phyloP scores from a whole-genome alignment of 2,329 filamentous ascomycete species.

The Rugonectria rugulosa region DNA sequence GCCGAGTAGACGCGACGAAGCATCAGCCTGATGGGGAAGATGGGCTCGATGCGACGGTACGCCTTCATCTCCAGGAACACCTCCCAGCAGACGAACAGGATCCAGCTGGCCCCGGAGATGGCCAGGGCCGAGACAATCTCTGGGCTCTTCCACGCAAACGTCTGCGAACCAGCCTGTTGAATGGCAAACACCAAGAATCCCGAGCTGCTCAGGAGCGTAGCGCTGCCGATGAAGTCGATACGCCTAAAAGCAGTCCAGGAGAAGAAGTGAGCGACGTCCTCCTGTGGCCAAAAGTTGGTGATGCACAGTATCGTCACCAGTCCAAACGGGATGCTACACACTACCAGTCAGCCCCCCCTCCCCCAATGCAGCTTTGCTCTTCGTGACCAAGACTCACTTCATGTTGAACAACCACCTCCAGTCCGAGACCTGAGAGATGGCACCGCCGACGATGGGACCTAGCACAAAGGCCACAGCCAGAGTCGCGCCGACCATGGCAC shows the following conservation, averaged over 20 bases:
- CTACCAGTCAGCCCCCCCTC: not conserved
- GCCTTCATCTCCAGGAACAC: slow-evolving; percentile 49
- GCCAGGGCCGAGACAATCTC: slow-evolving; percentile 58
- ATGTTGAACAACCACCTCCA: slow-evolving; percentile 70
- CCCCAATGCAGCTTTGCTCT: not conserved
- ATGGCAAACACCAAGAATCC: slow-evolving; percentile 63
- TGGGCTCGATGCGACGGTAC: slow-evolving; percentile 55
- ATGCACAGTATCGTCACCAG: slow-evolving; percentile 55
- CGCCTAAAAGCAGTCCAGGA: slow-evolving; percentile 53
- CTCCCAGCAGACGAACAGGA: slow-evolving; percentile 61
- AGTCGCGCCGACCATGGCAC: slow-evolving; percentile 62
- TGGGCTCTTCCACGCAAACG: slow-evolving; percentile 59
- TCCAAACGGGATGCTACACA: slow-evolving; percentile 58
- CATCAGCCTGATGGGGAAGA: slow-evolving; percentile 62
- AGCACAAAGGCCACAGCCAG: slow-evolving; percentile 65
- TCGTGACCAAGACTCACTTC: slow-evolving; percentile 53
- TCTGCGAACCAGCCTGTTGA: slow-evolving; percentile 63
- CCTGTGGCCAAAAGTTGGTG: slow-evolving; percentile 54
- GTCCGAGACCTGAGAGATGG: slow-evolving; percentile 58
- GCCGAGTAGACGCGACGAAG: slow-evolving; percentile 58
- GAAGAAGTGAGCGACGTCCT: slow-evolving; percentile 45
- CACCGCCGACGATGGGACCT: slow-evolving; percentile 65
- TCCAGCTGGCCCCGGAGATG: slow-evolving; percentile 56
- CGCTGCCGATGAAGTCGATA: slow-evolving; percentile 61
- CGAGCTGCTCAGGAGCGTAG: slow-evolving; percentile 59